Base-by-base conservation (phyloP, 2,329 filamentous ascomycete species). In the Microcyclospora pomicola region DNA sequence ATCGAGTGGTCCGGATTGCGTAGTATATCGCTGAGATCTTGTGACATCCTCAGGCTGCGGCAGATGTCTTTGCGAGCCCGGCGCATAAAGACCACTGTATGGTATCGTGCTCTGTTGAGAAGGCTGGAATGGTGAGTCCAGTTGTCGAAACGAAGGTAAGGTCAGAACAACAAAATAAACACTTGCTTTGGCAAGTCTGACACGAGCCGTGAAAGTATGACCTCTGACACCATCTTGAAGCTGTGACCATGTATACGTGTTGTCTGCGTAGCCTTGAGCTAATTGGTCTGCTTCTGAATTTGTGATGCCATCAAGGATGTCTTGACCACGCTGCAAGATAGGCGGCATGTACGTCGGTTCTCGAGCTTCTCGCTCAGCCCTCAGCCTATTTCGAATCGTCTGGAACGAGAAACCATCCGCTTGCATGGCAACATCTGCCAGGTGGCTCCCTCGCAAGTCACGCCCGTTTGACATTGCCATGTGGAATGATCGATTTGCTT, bases 311-410 rank as follows among this genome's bases (percentile, higher is more conserved):
- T 60, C 54, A 34, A 68, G 50, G 9, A 62, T 60, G 45, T 67
- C 63, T 30, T 65, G 58, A 4, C 62, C 50, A 9, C 58, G 56
- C 12, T 60, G 61, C n/a, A 55, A 42, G 15, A 71, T 71, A 5
- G 67, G 66, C 15, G 68, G 61, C 51, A 70, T 62, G 44, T 67
- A 69, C 19, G 65, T 52, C 11, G 68, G 67, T 39, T 71, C 67
- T 29, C 63, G 59, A 24, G 58, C 53, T 31, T 67, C 63, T 35
- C 64, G 52, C 44, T 71, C 68, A 29, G 63, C 59, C 29, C 65
- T 57, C 35, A 72, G 51, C 12, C 61, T 56, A 35, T 58, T 62
- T 31, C 64, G 61, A 27, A 71, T 54, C 11, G 57, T 52, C 33
- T 63, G 59, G 43, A 71, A 55, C 35, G 53, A 56, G 15, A 67